Percentiles rank a stretch among this genome's conserved stretches.
These are phyloP conservation scores for Meira miltonrushii DNA, from an alignment of 1,284 basidiomycete species.

Conservation along the genomic window DNA sequence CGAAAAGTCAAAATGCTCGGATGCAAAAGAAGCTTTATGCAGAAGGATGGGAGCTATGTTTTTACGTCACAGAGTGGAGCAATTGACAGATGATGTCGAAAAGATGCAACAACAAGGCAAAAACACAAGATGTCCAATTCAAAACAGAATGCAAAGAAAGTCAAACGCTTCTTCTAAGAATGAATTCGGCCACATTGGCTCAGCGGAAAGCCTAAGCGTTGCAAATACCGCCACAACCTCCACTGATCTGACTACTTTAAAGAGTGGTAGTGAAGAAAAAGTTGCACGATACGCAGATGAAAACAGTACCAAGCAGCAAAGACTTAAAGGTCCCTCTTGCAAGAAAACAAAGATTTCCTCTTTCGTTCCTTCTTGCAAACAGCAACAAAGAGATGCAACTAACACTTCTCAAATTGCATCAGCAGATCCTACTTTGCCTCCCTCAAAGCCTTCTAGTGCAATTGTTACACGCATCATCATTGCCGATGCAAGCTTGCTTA, in stretches of 20 bases:
- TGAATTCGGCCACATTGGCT: not conserved
- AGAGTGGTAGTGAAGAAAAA: not conserved
- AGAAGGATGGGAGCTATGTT: constrained; percentile 45
- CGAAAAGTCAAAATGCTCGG: not conserved
- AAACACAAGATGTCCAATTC: too few species aligned
- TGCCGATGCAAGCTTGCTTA: constrained; percentile 77
- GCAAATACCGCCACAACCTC: too few species aligned
- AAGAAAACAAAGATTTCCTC: not conserved
- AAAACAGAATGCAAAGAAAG: not conserved
- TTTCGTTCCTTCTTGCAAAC: too few species aligned
- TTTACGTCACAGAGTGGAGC: constrained; percentile 38
- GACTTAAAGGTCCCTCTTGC: not conserved
- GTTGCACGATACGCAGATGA: not conserved
- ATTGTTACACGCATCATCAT: constrained; percentile 56
- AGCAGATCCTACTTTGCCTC: not conserved
- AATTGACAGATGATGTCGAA: constrained; percentile 31
- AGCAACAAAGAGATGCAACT: too few species aligned
- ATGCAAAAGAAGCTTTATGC: constrained; percentile 19
- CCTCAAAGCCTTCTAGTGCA: not conserved
- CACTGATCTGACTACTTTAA: too few species aligned
- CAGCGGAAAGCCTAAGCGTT: too few species aligned
- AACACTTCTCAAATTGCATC: not conserved
- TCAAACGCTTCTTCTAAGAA: not conserved
- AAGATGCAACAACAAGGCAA: constrained; percentile 10
- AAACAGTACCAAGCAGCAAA: too few species aligned